Percentiles rank a stretch among this genome's conserved stretches.
phyloP scores from a whole-genome alignment of 306 rosid genomes.

The Castanea crenata region DNA sequence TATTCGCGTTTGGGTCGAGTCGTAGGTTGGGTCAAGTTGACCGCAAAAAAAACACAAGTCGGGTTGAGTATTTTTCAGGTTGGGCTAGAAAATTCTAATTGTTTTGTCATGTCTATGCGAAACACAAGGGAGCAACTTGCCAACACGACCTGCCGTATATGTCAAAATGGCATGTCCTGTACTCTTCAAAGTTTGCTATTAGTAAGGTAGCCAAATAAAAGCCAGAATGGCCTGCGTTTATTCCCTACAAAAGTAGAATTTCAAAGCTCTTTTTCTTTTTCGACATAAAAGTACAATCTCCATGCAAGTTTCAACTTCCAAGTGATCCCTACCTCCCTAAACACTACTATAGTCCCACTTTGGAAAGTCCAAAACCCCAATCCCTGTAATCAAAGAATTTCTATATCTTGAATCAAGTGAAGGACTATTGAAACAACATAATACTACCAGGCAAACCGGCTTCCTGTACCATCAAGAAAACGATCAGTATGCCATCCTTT shows the following conservation, averaged over 20 bases:
- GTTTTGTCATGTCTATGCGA: no score
- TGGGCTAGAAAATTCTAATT: no score
- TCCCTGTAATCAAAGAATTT: background rate
- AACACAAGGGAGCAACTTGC: no score
- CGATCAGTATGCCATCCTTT: constrained; percentile 98
- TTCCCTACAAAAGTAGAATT: background rate
- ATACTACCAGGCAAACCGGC: constrained; percentile 57
- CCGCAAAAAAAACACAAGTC: no score
- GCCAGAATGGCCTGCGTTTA: no score
- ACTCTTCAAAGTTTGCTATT: no score
- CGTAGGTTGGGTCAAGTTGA: no score
- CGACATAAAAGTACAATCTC: background rate
- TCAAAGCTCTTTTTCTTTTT: background rate
- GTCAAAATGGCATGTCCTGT: no score
- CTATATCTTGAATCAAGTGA: background rate
- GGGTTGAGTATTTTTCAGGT: no score
- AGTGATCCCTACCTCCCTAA: background rate
- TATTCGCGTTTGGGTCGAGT: no score
- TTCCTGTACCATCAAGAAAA: constrained; percentile 81
- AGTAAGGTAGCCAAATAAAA: no score
- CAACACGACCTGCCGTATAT: no score
- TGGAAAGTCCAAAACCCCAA: background rate
- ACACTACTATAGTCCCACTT: background rate
- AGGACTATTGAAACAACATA: background rate
- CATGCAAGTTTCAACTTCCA: background rate